phyloP scores from a whole-genome alignment of 1,139 yeast species.

The Candida sp. region DNA sequence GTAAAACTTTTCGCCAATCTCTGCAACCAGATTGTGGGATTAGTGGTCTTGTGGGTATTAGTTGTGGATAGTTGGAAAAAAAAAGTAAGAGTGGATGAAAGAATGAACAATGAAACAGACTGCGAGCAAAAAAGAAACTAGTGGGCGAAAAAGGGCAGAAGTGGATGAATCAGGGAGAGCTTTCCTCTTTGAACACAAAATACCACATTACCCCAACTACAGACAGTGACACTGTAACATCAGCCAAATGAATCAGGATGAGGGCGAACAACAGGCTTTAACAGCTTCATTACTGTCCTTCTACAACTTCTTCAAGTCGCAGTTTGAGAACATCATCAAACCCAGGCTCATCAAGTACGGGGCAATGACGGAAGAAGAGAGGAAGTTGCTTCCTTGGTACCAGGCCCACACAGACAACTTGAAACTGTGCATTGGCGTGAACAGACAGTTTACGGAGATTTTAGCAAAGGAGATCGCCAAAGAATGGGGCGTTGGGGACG shows the following conservation, averaged over 20 bases:
- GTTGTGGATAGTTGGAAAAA: too few species aligned
- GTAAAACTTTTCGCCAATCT: not conserved
- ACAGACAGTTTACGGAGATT: slow-evolving; percentile 48
- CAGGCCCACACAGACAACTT: slow-evolving; percentile 47
- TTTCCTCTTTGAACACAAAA: not conserved
- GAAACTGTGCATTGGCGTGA: slow-evolving; percentile 49
- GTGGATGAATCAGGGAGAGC: too few species aligned
- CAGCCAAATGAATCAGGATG: slow-evolving; percentile 18
- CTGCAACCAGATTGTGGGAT: too few species aligned
- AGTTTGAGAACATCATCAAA: slow-evolving; percentile 35
- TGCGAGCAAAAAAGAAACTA: too few species aligned
- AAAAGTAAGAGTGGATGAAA: too few species aligned
- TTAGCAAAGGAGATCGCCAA: slow-evolving; percentile 52
- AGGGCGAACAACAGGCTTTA: slow-evolving; percentile 41
- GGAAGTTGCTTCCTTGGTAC: slow-evolving; percentile 55
- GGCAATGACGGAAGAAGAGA: slow-evolving; percentile 43
- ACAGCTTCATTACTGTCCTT: slow-evolving; percentile 44
- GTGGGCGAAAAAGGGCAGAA: too few species aligned
- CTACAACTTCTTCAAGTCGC: slow-evolving; percentile 38
- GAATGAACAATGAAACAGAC: too few species aligned
- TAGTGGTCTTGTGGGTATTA: too few species aligned
- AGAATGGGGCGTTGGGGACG: slow-evolving; percentile 54
- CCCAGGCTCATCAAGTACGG: slow-evolving; percentile 35
- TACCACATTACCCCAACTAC: not conserved
- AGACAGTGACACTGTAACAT: not conserved